A percentile compares a stretch with the other conserved stretches of the same genome.
These are phyloP conservation scores for Plasmodium coatneyi DNA, from an alignment of 169 alveolate species.

Conservation along the genomic window DNA sequence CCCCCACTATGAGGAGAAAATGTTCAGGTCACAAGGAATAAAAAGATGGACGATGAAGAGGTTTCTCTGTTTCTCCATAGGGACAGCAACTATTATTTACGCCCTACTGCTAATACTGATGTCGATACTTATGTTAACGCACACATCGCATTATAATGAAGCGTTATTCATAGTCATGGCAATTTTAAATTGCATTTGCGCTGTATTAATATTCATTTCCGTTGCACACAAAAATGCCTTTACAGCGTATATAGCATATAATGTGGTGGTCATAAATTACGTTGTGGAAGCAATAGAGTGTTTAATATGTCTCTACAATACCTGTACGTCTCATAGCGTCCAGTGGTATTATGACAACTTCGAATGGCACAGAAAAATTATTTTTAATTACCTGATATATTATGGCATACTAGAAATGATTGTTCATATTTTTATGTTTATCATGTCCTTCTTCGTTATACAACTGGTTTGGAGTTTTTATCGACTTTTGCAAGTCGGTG, in stretches of 20 bases:
- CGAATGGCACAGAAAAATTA: constrained; percentile 59
- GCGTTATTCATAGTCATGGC: constrained; percentile 63
- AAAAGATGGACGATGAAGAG: constrained; percentile 74
- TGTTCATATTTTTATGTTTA: constrained; percentile 47
- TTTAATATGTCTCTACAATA: constrained; percentile 54
- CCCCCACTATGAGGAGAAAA: constrained; percentile 13
- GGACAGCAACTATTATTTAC: constrained; percentile 60
- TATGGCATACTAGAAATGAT: constrained; percentile 65
- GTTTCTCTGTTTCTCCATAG: constrained; percentile 64
- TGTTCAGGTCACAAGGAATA: constrained; percentile 51
- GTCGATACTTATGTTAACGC: constrained; percentile 66
- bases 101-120: constrained; percentile 37
- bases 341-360: constrained; percentile 73
- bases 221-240: constrained; percentile 68
- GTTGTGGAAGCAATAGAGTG: constrained; percentile 65
- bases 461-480: constrained; percentile 70
- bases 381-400: constrained; percentile 40
- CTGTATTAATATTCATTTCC: constrained; percentile 44
- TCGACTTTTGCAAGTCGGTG: constrained; percentile 72
- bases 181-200: constrained; percentile 33
- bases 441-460: constrained; percentile 37
- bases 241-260: constrained; percentile 73
- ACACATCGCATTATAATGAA: constrained; percentile 62
- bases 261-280: constrained; percentile 60
- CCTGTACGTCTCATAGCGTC: constrained; percentile 59